Evolutionary conservation across 2,329 filamentous ascomycete genomes (phyloP).

Genomic region (Monilinia fructigena): DNA sequence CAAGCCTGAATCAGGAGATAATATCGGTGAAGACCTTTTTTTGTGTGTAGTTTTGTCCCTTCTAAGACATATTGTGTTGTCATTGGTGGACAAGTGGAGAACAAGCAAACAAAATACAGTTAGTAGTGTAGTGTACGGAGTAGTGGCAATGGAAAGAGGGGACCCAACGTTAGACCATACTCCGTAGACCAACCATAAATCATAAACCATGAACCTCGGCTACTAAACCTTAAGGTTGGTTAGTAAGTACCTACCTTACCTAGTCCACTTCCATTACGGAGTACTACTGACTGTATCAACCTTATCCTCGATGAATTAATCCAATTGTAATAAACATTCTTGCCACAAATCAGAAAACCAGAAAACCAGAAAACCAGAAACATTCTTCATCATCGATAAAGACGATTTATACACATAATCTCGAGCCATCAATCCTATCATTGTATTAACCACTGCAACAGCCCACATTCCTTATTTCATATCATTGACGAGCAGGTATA

Average conservation of each 20-base stretch:
- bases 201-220: conserved; percentile 3
- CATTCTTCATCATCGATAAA: not conserved
- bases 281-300: not conserved
- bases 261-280: too few species aligned
- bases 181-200: too few species aligned
- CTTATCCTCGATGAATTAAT: not conserved
- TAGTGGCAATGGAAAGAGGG: not conserved
- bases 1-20: not conserved
- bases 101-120: not conserved
- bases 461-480: not conserved
- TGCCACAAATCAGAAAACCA: not conserved
- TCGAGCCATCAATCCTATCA: not conserved
- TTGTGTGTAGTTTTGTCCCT: not conserved
- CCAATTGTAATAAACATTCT: not conserved
- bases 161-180: not conserved
- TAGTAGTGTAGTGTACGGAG: too few species aligned
- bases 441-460: not conserved
- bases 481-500: not conserved
- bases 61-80: conserved; percentile 20
- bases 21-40: conserved; percentile 11
- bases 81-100: not conserved
- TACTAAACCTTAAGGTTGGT: too few species aligned
- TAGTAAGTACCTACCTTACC: too few species aligned
- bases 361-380: too few species aligned
- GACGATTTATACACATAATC: not conserved